phyloP scores from a whole-genome alignment of 2,329 filamentous ascomycete genomes.

The Fusarium sp. region DNA sequence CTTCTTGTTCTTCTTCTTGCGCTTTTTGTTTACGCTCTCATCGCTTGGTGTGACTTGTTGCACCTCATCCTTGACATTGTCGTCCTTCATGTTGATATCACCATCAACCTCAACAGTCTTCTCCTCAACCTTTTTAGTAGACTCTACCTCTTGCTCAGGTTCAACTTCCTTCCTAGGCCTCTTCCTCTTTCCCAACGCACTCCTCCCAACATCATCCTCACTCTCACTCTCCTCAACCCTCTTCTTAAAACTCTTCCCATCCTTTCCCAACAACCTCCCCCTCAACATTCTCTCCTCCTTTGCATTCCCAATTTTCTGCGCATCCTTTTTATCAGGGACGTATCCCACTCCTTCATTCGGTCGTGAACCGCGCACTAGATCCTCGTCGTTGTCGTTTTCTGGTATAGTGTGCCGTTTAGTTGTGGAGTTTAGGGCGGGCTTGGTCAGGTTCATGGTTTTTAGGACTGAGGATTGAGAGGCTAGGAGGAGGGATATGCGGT shows the following conservation, averaged over 20 bases:
- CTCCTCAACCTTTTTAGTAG: not conserved
- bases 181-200: slow-evolving; percentile 52
- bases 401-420: slow-evolving; percentile 8
- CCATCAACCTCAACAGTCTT: slow-evolving; percentile 10
- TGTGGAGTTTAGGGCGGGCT: not conserved
- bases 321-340: slow-evolving; percentile 40
- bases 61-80: slow-evolving; percentile 14
- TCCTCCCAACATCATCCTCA: slow-evolving; percentile 50
- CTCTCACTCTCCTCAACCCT: slow-evolving; percentile 46
- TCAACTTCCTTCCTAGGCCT: slow-evolving; percentile 38
- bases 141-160: slow-evolving; percentile 2
- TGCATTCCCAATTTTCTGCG: slow-evolving; percentile 36
- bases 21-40: slow-evolving; percentile 28
- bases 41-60: not conserved
- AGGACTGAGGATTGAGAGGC: slow-evolving; percentile 49
- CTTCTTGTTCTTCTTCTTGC: slow-evolving; percentile 41
- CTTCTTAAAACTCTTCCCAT: slow-evolving; percentile 18
- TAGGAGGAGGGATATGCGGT: slow-evolving; percentile 53
- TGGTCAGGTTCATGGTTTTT: slow-evolving; percentile 43
- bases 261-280: slow-evolving; percentile 43
- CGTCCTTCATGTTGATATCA: slow-evolving; percentile 37
- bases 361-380: slow-evolving; percentile 36
- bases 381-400: slow-evolving; percentile 41
- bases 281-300: slow-evolving; percentile 46
- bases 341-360: slow-evolving; percentile 56